Conservation (phyloP, 192 early-diverging fungal genomes). For the Backusella australiensis region DNA sequence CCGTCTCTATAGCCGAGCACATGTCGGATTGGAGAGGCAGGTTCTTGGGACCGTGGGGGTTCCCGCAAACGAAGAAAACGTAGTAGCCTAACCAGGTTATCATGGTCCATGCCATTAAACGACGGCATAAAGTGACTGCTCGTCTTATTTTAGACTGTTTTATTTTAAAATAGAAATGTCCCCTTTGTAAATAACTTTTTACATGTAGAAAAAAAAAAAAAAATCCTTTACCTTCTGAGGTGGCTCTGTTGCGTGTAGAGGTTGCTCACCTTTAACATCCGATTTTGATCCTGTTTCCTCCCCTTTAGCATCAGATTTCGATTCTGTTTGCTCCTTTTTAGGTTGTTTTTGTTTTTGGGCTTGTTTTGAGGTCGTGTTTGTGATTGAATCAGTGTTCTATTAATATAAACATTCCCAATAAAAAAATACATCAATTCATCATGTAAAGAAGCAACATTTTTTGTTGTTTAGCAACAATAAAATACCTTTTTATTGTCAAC, state of each 20-base stretch:
- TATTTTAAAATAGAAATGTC: background rate
- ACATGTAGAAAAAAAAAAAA: no score
- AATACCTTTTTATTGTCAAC: background rate
- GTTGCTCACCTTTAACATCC: background rate
- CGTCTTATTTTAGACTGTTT: background rate
- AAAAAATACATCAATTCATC: background rate
- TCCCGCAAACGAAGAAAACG: background rate
- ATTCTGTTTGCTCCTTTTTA: background rate
- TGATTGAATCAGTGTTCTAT: background rate
- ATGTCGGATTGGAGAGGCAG: background rate
- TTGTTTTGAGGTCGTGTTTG: background rate
- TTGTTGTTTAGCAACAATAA: background rate
- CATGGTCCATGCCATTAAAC: background rate
- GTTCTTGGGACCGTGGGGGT: background rate
- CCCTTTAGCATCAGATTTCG: background rate
- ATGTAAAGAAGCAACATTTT: no score
- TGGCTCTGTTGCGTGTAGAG: no score
- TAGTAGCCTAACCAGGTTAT: background rate
- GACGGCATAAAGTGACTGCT: background rate
- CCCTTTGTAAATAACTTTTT: background rate
- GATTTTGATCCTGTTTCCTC: background rate
- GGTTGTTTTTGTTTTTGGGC: background rate
- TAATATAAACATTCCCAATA: background rate
- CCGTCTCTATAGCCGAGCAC: background rate
- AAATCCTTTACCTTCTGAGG: background rate